Base-by-base conservation (phyloP, 352 stramenopile species). In the Pythium oligandrum region DNA sequence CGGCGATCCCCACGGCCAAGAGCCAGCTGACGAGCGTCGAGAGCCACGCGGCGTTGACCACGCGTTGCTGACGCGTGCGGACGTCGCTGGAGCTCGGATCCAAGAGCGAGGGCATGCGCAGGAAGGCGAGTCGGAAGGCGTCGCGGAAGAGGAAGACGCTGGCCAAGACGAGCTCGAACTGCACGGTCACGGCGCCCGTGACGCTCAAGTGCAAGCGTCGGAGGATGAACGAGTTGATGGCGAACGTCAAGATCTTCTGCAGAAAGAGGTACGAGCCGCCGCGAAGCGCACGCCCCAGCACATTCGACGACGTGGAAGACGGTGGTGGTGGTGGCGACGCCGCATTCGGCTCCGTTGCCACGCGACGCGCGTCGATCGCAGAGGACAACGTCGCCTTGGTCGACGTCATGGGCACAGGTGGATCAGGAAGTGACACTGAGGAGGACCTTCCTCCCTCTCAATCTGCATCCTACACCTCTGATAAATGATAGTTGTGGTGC, bases 111-210 rank as follows among this genome's bases (percentile, higher is more conserved):
- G 78, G 73, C 69, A 90, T 82, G 17, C 87, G 84, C 35, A 96
- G 69, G 48, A 92, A 92, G 10, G 85, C 86, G 17, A 97, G 60
- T 2, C 88, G 85, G 53, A 96, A 93, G 47, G 83, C 86, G 54
- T 97, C 88, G 35, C 88, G 80, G n/a, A 97, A 60, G 17, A 96
- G 74, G 53, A 97, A 94, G 54, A 89, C 83, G 40, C 85, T 95
- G 31, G 86, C 90, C 36, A 96, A 66, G 37, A 88, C 80, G 36
- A 97, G 69, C 59, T 97, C 90, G 37, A 97, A 71, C 6, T 86
- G 86, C 50, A 97, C 81, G 1, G 86, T 90, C 44, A 86, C 83
- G 48, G 78, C 74, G 35, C 88, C 88, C 0, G 88, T 86, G 17
- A 96, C 71, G 54, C 75, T 82, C 40, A 92, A 61, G n/a, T 84